Evolutionary conservation across 441 rosid species (phyloP), one percentile per base, ranked within the genome.

Genomic region (Populus hybrid): DNA sequence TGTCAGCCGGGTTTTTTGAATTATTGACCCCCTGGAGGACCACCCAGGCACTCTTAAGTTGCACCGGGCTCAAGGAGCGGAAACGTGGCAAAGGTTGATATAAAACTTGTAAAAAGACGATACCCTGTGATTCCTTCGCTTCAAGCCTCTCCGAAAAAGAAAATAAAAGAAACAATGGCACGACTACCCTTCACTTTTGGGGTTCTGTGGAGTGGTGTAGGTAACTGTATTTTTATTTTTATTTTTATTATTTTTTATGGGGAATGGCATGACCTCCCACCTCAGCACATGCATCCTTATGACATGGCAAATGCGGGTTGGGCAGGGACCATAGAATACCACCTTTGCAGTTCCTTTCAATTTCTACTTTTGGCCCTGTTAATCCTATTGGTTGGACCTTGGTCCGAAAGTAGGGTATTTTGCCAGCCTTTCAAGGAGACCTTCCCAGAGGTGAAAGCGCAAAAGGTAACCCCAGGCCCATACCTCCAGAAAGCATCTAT

Each of bases 41-140:
- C 78, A 69, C 80, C 18, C 20, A 21, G 3, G 0, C 7, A 5
- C 4, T 16, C 26, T n/a, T 35, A 5, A 0, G 7, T 14, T 50
- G 57, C 57, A 50, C 57, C 57, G 57, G 32, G 32, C 57, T 68
- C 61, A 32, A 40, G 38, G 12, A 34, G 11, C 26, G n/a, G n/a
- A n/a, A n/a, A n/a, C n/a, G n/a, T n/a, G n/a, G n/a, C n/a, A 18
- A 59, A 46, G 35, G 6, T 3, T 21, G 11, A 10, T 12, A 21
- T 21, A 10, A 12, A 21, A 80, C 82, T 81, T 83, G 74, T 81
- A 38, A 83, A 81, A 83, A 79, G 81, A 72, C 77, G 78, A 42
- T 75, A 72, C 70, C 6, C 7, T 1, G 24, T 21, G 24, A 11
- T 30, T 30, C 28, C n/a, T 6, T 50, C 69, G 6, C 26, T n/a